Base-by-base conservation (phyloP, 202 grass and related monocot genomes). In the Brachypodium distachyon region DNA sequence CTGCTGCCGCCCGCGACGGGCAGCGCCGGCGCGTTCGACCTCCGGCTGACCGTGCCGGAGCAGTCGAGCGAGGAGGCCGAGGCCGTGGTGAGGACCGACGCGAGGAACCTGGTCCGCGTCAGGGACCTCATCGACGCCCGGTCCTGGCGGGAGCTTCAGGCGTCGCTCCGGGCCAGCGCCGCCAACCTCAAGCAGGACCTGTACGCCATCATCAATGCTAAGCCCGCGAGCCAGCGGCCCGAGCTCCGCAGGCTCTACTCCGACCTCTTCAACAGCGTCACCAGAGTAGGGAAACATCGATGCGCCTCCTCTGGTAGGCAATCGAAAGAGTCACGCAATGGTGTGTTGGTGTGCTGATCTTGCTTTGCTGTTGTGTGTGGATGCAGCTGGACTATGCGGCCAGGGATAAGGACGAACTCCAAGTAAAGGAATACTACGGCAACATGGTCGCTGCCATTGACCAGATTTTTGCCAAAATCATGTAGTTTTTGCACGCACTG, bases 341-440 rank as follows among this genome's bases (percentile, higher is more conserved):
- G n/a, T n/a, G n/a, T n/a, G n/a, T n/a, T 21, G 11, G 9, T 18
- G 6, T 23, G 12, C 9, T 74, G 6, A 78, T 69, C 28, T 19
- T 68, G 28, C 70, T 78, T 21, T 67, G 13, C 4, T 72, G 8
- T 12, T 88, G 58, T 22, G 43, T 54, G 18, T 83, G n/a, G n/a
- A n/a, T n/a, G 85, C 89, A 97, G 88, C 66, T 97, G 65, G 91
- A 94, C 48, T 83, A 94, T 40, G 94, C 94, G n/a, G 82, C 84
- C 61, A 82, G 81, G 67, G 88, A 97, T 75, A 73, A 86, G 77
- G 88, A 97, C 77, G 55, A 83, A 46, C 47, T 16, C 50, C 65
- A 76, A 41, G 86, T 86, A 21, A 82, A 88, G 81, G 81, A 97
- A 51, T 85, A 73, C 78, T 97, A 88, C 60, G 33, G 73, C 68